Conservation (phyloP, 2,329 filamentous ascomycete genomes). For the Colletotrichum euphorbiae region DNA sequence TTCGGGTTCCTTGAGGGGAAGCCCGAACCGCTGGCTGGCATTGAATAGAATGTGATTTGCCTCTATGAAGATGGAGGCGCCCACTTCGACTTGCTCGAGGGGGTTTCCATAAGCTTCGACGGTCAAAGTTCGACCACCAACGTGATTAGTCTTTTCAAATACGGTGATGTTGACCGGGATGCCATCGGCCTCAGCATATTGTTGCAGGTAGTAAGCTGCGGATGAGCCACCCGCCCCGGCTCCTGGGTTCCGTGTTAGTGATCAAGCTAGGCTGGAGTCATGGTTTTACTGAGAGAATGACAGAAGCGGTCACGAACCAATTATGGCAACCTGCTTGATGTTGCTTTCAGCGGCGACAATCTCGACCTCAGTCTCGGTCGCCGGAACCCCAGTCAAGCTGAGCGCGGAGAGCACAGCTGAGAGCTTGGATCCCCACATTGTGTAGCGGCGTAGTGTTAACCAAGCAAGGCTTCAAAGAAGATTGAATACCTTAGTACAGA, state of each 20-base stretch:
- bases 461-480: background rate
- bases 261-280: too few species aligned
- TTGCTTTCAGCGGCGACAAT: conserved; percentile 14
- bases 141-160: conserved; percentile 81
- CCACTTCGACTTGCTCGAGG: conserved; percentile 80
- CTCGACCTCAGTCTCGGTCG: conserved; percentile 31
- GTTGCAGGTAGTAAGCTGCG: conserved; percentile 82
- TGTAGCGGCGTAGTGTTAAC: background rate
- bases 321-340: conserved; percentile 45
- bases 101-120: conserved; percentile 80
- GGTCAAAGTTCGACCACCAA: conserved; percentile 90
- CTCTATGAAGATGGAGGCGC: conserved; percentile 90
- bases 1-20: conserved; percentile 64
- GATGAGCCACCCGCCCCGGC: conserved; percentile 91
- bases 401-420: conserved; percentile 41
- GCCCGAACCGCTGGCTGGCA: conserved; percentile 77
- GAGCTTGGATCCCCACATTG: conserved; percentile 40
- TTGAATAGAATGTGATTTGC: conserved; percentile 86
- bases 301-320: conserved; percentile 42
- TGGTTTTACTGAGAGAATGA: background rate
- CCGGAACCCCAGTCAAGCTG: conserved; percentile 38
- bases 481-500: background rate
- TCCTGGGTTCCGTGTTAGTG: conserved; percentile 62
- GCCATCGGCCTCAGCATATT: conserved; percentile 72
- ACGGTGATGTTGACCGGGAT: conserved; percentile 82